phyloP scores from a whole-genome alignment of 306 rosid species.

The Lagenaria siceraria region DNA sequence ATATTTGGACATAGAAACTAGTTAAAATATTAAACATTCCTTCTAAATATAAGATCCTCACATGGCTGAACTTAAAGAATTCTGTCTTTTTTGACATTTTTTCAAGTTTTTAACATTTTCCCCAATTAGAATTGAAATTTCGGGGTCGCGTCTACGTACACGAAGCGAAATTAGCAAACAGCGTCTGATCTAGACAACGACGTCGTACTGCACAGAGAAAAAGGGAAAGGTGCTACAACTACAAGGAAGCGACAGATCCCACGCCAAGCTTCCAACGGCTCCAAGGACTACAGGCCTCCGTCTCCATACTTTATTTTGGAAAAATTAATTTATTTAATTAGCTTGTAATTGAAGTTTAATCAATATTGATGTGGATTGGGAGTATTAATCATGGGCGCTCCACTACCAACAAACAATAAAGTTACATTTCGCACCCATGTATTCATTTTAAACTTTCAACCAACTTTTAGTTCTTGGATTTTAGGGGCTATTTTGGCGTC shows the following conservation, averaged over 20 bases:
- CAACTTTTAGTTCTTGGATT: background rate
- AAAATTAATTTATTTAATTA: no score
- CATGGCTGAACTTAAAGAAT: no score
- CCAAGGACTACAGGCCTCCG: background rate
- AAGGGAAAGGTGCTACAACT: background rate
- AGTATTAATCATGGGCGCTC: background rate
- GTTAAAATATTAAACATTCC: no score
- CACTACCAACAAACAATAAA: constrained; percentile 1
- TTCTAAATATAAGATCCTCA: no score
- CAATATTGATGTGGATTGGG: background rate
- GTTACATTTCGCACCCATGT: background rate
- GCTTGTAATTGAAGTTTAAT: background rate
- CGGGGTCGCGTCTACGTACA: background rate
- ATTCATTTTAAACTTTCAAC: background rate
- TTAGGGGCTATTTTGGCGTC: background rate
- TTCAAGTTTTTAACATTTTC: background rate
- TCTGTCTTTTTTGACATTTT: no score
- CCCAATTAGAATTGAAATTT: background rate
- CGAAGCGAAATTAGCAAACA: background rate
- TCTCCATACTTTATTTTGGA: background rate
- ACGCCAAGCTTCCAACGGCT: background rate
- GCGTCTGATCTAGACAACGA: background rate
- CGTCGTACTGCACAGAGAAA: background rate
- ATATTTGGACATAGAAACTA: no score
- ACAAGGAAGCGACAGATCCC: background rate